Conservation (phyloP, 768 basidiomycete genomes). For the Russula emetica region DNA sequence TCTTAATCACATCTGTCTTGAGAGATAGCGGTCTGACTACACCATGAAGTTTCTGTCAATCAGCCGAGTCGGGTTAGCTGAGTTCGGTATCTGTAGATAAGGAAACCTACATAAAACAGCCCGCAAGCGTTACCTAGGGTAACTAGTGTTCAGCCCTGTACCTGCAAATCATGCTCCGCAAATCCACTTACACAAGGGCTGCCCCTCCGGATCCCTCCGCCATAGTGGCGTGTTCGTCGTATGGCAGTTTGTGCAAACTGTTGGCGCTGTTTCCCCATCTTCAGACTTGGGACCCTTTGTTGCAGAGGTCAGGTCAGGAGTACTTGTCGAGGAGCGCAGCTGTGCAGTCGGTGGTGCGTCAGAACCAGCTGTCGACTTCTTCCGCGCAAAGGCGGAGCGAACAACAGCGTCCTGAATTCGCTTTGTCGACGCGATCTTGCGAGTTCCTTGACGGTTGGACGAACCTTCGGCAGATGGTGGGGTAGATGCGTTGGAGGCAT, state of each 20-base stretch:
- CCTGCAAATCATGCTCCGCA: slow-evolving; percentile 20
- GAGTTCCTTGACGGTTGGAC: slow-evolving; percentile 36
- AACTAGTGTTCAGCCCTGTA: slow-evolving; percentile 24
- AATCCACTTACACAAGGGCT: slow-evolving; percentile 71
- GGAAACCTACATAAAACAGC: slow-evolving; percentile 75
- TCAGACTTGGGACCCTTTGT: slow-evolving; percentile 45
- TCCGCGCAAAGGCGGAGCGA: slow-evolving; percentile 39
- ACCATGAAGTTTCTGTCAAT: slow-evolving; percentile 82
- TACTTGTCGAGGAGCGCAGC: slow-evolving; percentile 57
- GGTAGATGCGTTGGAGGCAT: slow-evolving; percentile 64
- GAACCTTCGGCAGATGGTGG: slow-evolving; percentile 62
- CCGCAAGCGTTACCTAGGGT: slow-evolving; percentile 81
- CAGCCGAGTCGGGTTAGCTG: slow-evolving; percentile 16
- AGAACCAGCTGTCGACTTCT: slow-evolving; percentile 40
- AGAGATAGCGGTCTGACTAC: slow-evolving; percentile 91
- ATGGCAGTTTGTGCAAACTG: slow-evolving; percentile 90
- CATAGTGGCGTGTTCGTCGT: slow-evolving; percentile 94
- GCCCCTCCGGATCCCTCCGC: slow-evolving; percentile 89
- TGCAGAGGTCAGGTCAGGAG: slow-evolving; percentile 52
- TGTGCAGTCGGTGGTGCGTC: slow-evolving; percentile 27
- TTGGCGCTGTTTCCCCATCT: slow-evolving; percentile 68
- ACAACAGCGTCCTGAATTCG: slow-evolving; percentile 48
- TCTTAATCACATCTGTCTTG: slow-evolving; percentile 98
- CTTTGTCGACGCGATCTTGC: slow-evolving; percentile 66
- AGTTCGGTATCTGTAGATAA: slow-evolving; percentile 22